A percentile compares a stretch with the other conserved stretches of the same genome.
phyloP scores from a whole-genome alignment of 257 asterid genomes.

The Forsythia suspensa region DNA sequence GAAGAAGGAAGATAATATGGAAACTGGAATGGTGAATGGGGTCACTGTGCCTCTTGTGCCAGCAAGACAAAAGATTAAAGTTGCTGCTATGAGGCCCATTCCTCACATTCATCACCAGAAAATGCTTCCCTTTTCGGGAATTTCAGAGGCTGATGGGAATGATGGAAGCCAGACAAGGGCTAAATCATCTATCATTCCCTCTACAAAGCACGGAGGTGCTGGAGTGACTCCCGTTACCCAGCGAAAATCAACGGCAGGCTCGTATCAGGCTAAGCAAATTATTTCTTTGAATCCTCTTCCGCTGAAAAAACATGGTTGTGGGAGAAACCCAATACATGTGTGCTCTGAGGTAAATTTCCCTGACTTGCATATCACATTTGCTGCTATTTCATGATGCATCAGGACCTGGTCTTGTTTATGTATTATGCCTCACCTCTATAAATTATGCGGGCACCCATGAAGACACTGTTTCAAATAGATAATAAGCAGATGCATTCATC shows the following conservation, averaged over 20 bases:
- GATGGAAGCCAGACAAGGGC: slow-evolving; percentile 64
- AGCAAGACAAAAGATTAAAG: slow-evolving; percentile 52
- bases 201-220: slow-evolving; percentile 50
- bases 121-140: slow-evolving; percentile 89
- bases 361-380: slow-evolving; percentile 3
- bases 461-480: background rate
- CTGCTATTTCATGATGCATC: background rate
- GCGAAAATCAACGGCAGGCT: slow-evolving; percentile 62
- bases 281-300: slow-evolving; percentile 95
- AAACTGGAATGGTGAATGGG: slow-evolving; percentile 44
- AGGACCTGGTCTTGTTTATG: background rate
- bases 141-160: slow-evolving; percentile 42
- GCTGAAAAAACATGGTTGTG: slow-evolving; percentile 93
- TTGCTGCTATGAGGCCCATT: slow-evolving; percentile 90
- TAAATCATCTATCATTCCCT: slow-evolving; percentile 54
- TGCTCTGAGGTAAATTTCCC: slow-evolving; percentile 77
- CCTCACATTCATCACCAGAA: slow-evolving; percentile 95
- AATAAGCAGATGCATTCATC: background rate
- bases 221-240: slow-evolving; percentile 57
- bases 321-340: slow-evolving; percentile 84
- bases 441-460: background rate
- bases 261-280: slow-evolving; percentile 89
- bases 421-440: background rate
- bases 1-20: slow-evolving; percentile 44
- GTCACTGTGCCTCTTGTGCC: slow-evolving; percentile 30